Percentiles rank a stretch among this genome's conserved stretches.
Conservation (phyloP, 495 filamentous ascomycete genomes). For the Parmelia sp. region DNA sequence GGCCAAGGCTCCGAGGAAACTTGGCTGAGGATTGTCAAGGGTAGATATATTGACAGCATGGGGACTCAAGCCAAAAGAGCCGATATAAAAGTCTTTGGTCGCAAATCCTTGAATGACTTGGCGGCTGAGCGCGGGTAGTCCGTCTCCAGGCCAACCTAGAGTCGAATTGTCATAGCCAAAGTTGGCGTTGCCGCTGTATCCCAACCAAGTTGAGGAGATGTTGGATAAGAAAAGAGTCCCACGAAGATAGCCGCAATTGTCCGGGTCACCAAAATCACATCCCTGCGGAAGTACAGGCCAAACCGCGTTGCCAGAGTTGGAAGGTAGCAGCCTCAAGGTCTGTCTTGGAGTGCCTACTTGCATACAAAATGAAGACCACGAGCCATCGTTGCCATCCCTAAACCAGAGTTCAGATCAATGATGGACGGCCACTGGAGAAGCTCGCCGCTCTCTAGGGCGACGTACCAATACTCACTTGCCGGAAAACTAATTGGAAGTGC, state of each 20-base stretch:
- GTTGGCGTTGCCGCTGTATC: slow-evolving; percentile 29
- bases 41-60: slow-evolving; percentile 30
- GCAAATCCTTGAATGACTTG: slow-evolving; percentile 29
- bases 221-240: slow-evolving; percentile 32
- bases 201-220: slow-evolving; percentile 31
- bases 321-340: slow-evolving; percentile 29
- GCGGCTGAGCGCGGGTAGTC: slow-evolving; percentile 14
- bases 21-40: slow-evolving; percentile 27
- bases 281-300: slow-evolving; percentile 36
- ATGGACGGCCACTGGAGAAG: neutral
- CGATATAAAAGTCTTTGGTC: slow-evolving; percentile 33
- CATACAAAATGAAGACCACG: slow-evolving; percentile 37
- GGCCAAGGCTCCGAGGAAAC: slow-evolving; percentile 27
- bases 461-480: neutral
- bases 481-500: neutral
- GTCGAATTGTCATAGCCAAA: slow-evolving; percentile 32
- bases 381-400: slow-evolving; percentile 33
- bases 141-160: slow-evolving; percentile 26
- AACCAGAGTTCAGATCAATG: neutral
- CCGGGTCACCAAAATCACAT: slow-evolving; percentile 29
- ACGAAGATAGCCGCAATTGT: slow-evolving; percentile 28
- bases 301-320: slow-evolving; percentile 28
- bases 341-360: slow-evolving; percentile 35
- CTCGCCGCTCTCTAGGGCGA: neutral
- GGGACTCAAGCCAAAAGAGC: slow-evolving; percentile 28